Conservation (phyloP, 192 early-diverging fungal genomes). For the Backusella tuberculispora region DNA sequence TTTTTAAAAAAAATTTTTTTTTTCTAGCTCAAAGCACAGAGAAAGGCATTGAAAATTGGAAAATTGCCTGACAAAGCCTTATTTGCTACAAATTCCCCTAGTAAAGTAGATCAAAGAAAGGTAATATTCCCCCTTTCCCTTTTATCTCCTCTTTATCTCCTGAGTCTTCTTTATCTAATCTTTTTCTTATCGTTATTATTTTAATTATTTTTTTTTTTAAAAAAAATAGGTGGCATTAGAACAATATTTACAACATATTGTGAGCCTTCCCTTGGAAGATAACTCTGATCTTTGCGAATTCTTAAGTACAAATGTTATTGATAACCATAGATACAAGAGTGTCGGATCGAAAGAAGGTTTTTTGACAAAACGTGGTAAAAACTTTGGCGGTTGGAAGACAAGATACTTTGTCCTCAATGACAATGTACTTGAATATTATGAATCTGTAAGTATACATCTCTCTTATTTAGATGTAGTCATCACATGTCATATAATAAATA, state of each 20-base stretch:
- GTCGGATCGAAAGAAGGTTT: constrained; percentile 81
- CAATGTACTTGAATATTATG: constrained; percentile 80
- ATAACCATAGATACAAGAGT: constrained; percentile 40
- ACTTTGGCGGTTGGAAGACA: constrained; percentile 97
- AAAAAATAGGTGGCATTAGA: constrained; percentile 65
- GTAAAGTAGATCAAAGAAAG: constrained; percentile 88
- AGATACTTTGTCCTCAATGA: constrained; percentile 80
- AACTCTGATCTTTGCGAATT: constrained; percentile 74
- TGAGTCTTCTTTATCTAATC: background rate
- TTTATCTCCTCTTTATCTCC: no score
- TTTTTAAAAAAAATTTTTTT: background rate
- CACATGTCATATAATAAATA: no score
- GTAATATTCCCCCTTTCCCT: constrained; percentile 32
- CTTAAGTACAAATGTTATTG: constrained; percentile 69
- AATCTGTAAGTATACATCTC: constrained; percentile 55
- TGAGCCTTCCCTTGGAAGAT: constrained; percentile 62
- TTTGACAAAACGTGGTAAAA: constrained; percentile 91
- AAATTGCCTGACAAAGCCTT: constrained; percentile 84
- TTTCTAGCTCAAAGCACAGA: constrained; percentile 20
- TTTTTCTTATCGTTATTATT: background rate
- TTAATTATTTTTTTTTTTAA: background rate
- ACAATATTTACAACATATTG: constrained; percentile 78
- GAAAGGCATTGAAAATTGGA: constrained; percentile 58
- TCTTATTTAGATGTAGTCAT: no score
- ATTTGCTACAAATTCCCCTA: constrained; percentile 78